phyloP scores from a whole-genome alignment of 495 filamentous ascomycete species.

The Neurospora hispaniola region DNA sequence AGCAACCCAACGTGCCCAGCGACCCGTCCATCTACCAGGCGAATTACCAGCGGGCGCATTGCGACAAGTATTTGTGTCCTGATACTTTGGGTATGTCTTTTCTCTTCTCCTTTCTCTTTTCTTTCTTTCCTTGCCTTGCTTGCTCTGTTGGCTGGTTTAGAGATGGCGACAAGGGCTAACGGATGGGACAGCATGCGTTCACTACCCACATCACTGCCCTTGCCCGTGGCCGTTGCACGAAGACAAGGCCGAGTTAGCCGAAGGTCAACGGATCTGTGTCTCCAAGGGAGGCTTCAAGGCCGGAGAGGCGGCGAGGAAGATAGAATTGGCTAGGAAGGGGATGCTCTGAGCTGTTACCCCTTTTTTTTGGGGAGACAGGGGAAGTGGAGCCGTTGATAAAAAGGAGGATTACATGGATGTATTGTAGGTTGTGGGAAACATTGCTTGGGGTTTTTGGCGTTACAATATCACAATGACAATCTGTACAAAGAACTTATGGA shows the following conservation, averaged over 20 bases:
- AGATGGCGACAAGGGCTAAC: too few species aligned
- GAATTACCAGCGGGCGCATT: conserved; percentile 59
- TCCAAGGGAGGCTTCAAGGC: conserved; percentile 72
- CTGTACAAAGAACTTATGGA: not conserved
- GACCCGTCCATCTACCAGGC: conserved; percentile 68
- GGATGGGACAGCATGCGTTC: conserved; percentile 57
- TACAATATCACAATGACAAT: not conserved
- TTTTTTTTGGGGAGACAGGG: not conserved
- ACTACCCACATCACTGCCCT: conserved; percentile 89
- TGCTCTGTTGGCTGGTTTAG: too few species aligned
- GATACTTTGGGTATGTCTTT: conserved; percentile 52
- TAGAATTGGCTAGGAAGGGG: conserved; percentile 76
- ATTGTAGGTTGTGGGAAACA: not conserved
- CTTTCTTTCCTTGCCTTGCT: too few species aligned
- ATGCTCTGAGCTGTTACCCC: conserved; percentile 44
- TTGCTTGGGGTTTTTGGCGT: not conserved
- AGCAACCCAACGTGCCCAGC: conserved; percentile 64
- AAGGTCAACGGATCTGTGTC: conserved; percentile 70
- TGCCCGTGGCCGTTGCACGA: conserved; percentile 72
- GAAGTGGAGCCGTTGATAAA: not conserved
- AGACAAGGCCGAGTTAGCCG: conserved; percentile 80
- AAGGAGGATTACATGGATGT: not conserved
- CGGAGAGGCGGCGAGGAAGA: conserved; percentile 63
- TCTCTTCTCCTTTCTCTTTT: too few species aligned
- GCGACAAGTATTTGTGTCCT: conserved; percentile 85